Evolutionary conservation across 164 flowering plant genomes (phyloP).

Genomic region (Aristolochia fimbriata): DNA sequence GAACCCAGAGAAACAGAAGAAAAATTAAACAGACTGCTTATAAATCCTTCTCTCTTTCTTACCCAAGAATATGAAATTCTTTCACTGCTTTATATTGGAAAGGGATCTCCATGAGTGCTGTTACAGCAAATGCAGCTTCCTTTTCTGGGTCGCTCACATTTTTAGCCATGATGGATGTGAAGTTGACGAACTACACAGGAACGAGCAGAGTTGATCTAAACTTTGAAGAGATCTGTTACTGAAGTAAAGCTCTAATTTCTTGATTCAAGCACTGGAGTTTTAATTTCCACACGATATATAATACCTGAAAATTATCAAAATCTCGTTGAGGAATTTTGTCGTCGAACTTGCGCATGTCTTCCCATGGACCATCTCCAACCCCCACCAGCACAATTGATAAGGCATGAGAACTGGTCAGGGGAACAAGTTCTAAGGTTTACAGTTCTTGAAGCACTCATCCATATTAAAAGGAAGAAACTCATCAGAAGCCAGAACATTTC

Average conservation of each 20-base stretch:
- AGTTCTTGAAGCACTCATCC: no score
- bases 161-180: constrained; percentile 53
- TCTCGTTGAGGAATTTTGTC: constrained; percentile 61
- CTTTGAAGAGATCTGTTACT: not conserved
- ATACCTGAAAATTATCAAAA: constrained; percentile 76
- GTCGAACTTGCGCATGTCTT: constrained; percentile 69
- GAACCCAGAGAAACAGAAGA: not conserved
- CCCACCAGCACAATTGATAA: constrained; percentile 67
- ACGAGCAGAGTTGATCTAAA: not conserved
- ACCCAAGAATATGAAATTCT: constrained; percentile 52
- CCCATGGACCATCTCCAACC: constrained; percentile 91
- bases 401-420: constrained; percentile 24
- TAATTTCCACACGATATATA: no score
- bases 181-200: constrained; percentile 62
- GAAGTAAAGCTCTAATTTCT: not conserved
- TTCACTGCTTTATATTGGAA: constrained; percentile 54
- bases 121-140: constrained; percentile 75
- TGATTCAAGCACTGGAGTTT: not conserved
- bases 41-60: constrained; percentile 6
- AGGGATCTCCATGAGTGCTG: constrained; percentile 83
- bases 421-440: not conserved
- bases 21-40: not conserved
- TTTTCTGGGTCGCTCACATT: constrained; percentile 22
- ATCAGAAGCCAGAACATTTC: not conserved
- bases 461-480: not conserved